A percentile compares a stretch with the other conserved stretches of the same genome.
Evolutionary conservation across 306 rosid genomes (phyloP).

Genomic region (Mimosa pudica): DNA sequence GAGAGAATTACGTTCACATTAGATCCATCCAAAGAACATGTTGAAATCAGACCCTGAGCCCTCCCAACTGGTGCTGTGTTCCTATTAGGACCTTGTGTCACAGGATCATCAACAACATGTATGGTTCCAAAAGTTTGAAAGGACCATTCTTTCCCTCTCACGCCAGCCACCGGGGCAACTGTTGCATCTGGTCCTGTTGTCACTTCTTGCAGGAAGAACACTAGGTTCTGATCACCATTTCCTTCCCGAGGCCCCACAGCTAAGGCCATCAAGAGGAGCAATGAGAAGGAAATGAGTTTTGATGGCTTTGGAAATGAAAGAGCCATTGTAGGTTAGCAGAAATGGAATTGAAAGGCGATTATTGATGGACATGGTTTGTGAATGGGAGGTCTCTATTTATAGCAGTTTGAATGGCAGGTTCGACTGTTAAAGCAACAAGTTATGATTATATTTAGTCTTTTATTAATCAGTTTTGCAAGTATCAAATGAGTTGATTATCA

Average conservation of each 20-base stretch:
- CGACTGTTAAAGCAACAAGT: neutral
- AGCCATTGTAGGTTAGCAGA: neutral
- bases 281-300: neutral
- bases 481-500: neutral
- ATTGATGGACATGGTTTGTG: neutral
- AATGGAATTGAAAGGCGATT: neutral
- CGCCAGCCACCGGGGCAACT: slow-evolving; percentile 32
- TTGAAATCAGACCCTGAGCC: slow-evolving; percentile 35
- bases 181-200: slow-evolving; percentile 35
- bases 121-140: slow-evolving; percentile 43
- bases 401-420: neutral
- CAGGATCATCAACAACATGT: slow-evolving; percentile 42
- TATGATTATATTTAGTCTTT: neutral
- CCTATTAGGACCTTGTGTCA: neutral
- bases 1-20: slow-evolving; percentile 34
- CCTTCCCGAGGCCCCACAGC: neutral
- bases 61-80: slow-evolving; percentile 22
- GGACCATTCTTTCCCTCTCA: slow-evolving; percentile 36
- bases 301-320: neutral
- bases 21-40: slow-evolving; percentile 21
- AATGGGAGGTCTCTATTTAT: neutral
- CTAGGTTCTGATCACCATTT: slow-evolving; percentile 26
- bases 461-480: neutral
- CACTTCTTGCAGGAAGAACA: slow-evolving; percentile 44
- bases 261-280: neutral